A percentile compares a stretch with the other conserved stretches of the same genome.
Conservation (phyloP, 139 green algal genomes). For the Micractinium sp. region DNA sequence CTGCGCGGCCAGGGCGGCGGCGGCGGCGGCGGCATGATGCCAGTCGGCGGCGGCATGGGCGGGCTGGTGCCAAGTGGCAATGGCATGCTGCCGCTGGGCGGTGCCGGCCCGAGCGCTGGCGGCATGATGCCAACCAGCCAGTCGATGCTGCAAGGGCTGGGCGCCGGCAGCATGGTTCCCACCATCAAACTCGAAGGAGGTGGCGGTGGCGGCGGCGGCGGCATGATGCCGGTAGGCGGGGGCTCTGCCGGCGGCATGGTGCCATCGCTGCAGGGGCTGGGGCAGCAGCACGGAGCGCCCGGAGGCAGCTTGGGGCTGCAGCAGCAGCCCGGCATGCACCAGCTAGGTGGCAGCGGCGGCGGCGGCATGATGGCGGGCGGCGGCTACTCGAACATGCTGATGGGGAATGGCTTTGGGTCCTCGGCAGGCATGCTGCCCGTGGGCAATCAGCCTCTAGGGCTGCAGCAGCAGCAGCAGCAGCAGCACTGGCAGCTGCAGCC, state of each 20-base stretch:
- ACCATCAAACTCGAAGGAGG: neutral
- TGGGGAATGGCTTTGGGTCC: neutral
- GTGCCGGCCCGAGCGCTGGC: conserved; percentile 34
- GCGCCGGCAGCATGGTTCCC: neutral
- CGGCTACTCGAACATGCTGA: neutral
- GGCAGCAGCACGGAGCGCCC: conserved; percentile 11
- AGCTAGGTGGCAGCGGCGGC: neutral
- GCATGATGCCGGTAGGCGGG: conserved; percentile 24
- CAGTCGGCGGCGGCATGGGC: neutral
- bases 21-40: conserved; percentile 1
- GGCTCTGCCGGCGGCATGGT: conserved; percentile 30
- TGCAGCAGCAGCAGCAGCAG: conserved; percentile 5
- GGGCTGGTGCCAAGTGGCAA: neutral
- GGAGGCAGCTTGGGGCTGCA: neutral
- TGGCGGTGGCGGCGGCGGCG: neutral
- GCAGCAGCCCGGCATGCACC: neutral
- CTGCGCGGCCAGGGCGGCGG: conserved; percentile 35
- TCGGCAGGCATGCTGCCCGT: neutral
- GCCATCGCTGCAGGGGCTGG: neutral
- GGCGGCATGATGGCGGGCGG: neutral
- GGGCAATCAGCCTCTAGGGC: neutral
- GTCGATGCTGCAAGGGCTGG: neutral
- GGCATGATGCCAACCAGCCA: conserved; percentile 28
- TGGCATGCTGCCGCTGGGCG: conserved; percentile 5
- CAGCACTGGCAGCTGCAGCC: neutral